Conservation (phyloP, 768 basidiomycete species). For the Cyathus striatus region DNA sequence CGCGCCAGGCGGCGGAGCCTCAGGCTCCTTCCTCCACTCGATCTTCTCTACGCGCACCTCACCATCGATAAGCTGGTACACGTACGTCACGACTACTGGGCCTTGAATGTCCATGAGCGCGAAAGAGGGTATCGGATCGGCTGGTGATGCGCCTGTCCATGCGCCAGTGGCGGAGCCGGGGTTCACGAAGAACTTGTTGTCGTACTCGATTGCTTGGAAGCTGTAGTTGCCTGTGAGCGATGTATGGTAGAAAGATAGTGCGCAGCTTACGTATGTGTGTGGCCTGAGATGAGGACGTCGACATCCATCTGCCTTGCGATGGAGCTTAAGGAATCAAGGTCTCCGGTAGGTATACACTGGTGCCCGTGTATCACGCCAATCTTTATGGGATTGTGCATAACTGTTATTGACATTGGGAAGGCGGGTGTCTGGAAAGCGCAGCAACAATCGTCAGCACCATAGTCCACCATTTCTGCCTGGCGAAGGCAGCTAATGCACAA, state of each 20-base stretch:
- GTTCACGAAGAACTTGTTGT: slow-evolving; percentile 91
- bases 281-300: slow-evolving; percentile 89
- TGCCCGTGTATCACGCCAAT: slow-evolving; percentile 95
- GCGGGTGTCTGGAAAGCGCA: no score
- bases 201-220: slow-evolving; percentile 92
- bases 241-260: no score
- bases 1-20: slow-evolving; percentile 7
- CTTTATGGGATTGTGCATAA: slow-evolving; percentile 79
- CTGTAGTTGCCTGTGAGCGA: no score
- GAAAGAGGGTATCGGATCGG: slow-evolving; percentile 89
- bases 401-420: no score
- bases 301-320: no score
- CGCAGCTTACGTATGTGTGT: slow-evolving; percentile 83
- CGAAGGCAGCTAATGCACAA: background rate
- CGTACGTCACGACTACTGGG: slow-evolving; percentile 93
- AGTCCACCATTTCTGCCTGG: no score
- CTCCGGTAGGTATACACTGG: slow-evolving; percentile 88
- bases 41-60: slow-evolving; percentile 93
- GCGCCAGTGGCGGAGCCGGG: slow-evolving; percentile 95
- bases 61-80: slow-evolving; percentile 91
- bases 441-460: no score
- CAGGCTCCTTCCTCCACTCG: slow-evolving; percentile 68
- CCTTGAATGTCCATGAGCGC: slow-evolving; percentile 98
- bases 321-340: no score
- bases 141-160: slow-evolving; percentile 70